Evolutionary conservation across 2,329 filamentous ascomycete genomes (phyloP).

Genomic region (Alternaria hordeiaustralica): DNA sequence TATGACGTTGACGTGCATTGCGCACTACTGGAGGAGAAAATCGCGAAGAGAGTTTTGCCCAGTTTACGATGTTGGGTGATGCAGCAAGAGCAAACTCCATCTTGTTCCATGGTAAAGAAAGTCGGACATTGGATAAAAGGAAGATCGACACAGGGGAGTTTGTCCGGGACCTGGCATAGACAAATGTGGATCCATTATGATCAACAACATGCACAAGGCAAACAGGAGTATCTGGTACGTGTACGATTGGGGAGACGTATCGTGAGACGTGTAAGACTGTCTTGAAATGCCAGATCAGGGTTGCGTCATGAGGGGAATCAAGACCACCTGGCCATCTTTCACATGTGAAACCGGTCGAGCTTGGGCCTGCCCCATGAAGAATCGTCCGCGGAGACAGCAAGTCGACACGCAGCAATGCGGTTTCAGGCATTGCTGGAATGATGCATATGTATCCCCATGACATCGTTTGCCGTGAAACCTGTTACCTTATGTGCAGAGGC

Average conservation of each 20-base stretch:
- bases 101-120: neutral
- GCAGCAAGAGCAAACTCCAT: neutral
- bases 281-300: neutral
- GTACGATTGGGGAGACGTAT: neutral
- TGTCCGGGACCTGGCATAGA: neutral
- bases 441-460: constrained; percentile 17
- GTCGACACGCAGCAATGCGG: constrained; percentile 3
- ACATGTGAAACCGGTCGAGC: constrained; percentile 22
- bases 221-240: neutral
- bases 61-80: neutral
- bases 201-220: neutral
- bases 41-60: neutral
- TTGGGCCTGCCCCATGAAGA: constrained; percentile 3
- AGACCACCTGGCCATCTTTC: constrained; percentile 8
- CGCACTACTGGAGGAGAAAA: neutral
- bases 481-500: constrained; percentile 15
- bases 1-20: neutral
- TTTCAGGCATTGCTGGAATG: neutral
- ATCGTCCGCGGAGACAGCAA: neutral
- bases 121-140: neutral
- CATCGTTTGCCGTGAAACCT: constrained; percentile 18
- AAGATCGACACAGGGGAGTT: constrained; percentile 1
- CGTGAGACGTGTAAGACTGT: neutral
- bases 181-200: neutral
- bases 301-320: constrained; percentile 20